Evolutionary conservation across 75 land plant genomes (phyloP), one percentile per base, ranked within the genome.

Genomic region (Cupressus sempervirens): DNA sequence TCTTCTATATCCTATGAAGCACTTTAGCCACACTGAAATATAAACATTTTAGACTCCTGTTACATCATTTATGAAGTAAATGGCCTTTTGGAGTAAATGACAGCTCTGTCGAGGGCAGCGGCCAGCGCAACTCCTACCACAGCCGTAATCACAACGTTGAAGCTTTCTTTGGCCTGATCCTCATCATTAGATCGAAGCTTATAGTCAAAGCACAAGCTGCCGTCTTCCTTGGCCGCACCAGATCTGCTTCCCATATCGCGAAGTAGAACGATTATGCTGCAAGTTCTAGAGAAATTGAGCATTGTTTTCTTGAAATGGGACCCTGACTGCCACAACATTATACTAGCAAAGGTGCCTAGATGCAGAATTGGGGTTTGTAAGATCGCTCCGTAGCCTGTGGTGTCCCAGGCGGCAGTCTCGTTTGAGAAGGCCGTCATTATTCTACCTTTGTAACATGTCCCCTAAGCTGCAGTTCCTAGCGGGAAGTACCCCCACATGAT

Each of bases 401-500:
- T 38, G 1, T 84, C 18, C n/a, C 80, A 83, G 70, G 36, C 76
- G 18, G 48, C 75, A 23, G 43, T 36, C 18, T 58, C 82, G 36
- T 65, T 56, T 23, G 86, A 84, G 35, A 53, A 83, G 18, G 91
- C 85, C 23, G 88, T 86, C 84, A 90, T 84, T 10, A 90, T 90
- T 29, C 85, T 86, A n/a, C 91, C 91, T 54, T 89, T 76, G 70
- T 83, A 90, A 54, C 85, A 75, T 10, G 68, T 72, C 9, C 90
- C 91, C 0, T n/a, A 29, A 0, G 85, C 35, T 32, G 32, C 90
- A 3, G 26, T 35, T 0, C 40, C 91, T n/a, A 56, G 81, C 23
- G 91, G 91, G 50, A 90, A 90, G 82, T 86, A 86, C 3, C 91
- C 91, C 91, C 90, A 88, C 58, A 86, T 34, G 1, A 83, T 76